Percentiles rank a stretch among this genome's conserved stretches.
phyloP scores from a whole-genome alignment of 108 stramenopile genomes.

The Parmales sp. region DNA sequence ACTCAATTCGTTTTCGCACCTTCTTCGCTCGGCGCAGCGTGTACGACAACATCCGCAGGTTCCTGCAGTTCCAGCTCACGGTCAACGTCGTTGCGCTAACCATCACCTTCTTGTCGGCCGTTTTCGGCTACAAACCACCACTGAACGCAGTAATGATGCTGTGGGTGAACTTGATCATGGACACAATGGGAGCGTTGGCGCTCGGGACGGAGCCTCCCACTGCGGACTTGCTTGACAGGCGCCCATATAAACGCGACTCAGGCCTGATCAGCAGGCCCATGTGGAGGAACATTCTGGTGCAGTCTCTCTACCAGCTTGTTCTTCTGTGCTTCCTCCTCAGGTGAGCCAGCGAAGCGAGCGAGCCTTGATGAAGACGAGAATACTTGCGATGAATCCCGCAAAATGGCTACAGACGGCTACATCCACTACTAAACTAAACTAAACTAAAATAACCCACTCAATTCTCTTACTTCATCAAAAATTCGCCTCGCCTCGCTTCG shows the following conservation, averaged over 20 bases:
- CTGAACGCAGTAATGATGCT: conserved; percentile 59
- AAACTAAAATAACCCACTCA: too few species aligned
- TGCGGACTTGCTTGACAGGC: conserved; percentile 18
- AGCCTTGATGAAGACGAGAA: too few species aligned
- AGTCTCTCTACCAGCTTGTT: conserved; percentile 58
- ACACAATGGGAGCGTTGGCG: conserved; percentile 53
- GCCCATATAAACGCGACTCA: conserved; percentile 37
- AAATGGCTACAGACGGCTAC: too few species aligned
- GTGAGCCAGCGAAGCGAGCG: too few species aligned
- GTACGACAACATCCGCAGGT: conserved; percentile 60
- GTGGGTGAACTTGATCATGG: conserved; percentile 67
- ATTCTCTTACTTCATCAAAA: too few species aligned
- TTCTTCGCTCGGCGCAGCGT: too few species aligned
- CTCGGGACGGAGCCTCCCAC: conserved; percentile 48
- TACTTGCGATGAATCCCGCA: too few species aligned
- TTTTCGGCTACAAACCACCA: conserved; percentile 33
- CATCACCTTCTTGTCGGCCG: conserved; percentile 20
- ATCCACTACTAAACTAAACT: too few species aligned
- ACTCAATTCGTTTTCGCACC: too few species aligned
- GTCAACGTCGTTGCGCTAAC: conserved; percentile 48
- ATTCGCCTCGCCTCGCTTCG: neutral
- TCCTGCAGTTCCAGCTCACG: conserved; percentile 60
- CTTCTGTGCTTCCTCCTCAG: conserved; percentile 49
- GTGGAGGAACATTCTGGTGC: conserved; percentile 71
- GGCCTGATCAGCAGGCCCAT: conserved; percentile 68